Percentiles rank a stretch among this genome's conserved stretches.
phyloP scores from a whole-genome alignment of 352 stramenopile genomes.

The Globisporangium orthogonon region DNA sequence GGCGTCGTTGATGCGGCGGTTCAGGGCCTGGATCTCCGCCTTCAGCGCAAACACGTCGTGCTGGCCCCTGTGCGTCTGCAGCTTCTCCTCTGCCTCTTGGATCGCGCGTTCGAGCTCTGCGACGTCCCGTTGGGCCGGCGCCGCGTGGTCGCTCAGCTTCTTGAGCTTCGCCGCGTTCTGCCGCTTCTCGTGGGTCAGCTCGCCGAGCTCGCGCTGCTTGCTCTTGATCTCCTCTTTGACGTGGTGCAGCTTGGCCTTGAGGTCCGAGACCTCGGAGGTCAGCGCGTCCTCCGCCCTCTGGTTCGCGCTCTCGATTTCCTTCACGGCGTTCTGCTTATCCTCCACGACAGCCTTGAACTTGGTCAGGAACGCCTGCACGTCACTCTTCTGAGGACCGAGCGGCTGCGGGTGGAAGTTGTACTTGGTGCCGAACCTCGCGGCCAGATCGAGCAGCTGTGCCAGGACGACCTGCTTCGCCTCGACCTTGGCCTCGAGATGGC shows the following conservation, averaged over 20 bases:
- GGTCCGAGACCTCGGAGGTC: slow-evolving; percentile 36
- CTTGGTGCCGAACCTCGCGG: slow-evolving; percentile 34
- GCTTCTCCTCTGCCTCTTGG: slow-evolving; percentile 32
- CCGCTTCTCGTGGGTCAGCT: slow-evolving; percentile 37
- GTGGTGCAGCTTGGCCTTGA: slow-evolving; percentile 48
- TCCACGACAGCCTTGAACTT: slow-evolving; percentile 42
- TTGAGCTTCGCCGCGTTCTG: slow-evolving; percentile 29
- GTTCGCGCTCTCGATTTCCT: slow-evolving; percentile 29
- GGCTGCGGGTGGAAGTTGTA: slow-evolving; percentile 53
- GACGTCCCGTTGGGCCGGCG: slow-evolving; percentile 45
- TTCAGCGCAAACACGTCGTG: slow-evolving; percentile 31
- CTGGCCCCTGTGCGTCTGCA: slow-evolving; percentile 38
- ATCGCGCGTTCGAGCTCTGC: slow-evolving; percentile 39
- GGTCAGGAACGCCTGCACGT: slow-evolving; percentile 40
- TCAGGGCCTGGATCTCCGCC: slow-evolving; percentile 34
- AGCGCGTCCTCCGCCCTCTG: slow-evolving; percentile 37
- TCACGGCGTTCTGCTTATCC: slow-evolving; percentile 34
- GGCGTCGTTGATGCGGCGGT: slow-evolving; percentile 32
- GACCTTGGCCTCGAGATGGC: slow-evolving; percentile 48
- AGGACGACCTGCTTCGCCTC: slow-evolving; percentile 29
- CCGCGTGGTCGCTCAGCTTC: slow-evolving; percentile 23
- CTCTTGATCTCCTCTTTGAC: slow-evolving; percentile 35
- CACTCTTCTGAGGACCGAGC: slow-evolving; percentile 41
- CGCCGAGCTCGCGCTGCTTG: slow-evolving; percentile 34
- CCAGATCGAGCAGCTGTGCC: slow-evolving; percentile 37